Evolutionary conservation across 192 early-diverging fungal species (phyloP).

Genomic region (Dissophora ornata): DNA sequence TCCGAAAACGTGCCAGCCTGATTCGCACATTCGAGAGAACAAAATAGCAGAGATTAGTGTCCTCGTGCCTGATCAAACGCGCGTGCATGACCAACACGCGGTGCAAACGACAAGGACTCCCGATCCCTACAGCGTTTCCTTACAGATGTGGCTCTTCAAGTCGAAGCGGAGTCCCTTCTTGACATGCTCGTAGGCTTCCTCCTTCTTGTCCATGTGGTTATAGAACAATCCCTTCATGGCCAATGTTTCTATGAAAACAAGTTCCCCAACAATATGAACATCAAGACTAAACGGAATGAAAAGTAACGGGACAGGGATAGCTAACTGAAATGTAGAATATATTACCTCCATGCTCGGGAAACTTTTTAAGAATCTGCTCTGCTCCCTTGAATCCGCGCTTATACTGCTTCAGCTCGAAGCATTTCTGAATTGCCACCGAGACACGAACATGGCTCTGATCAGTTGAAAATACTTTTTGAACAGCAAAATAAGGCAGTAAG

Average conservation of each 20-base stretch:
- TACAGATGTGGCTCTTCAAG: conserved; percentile 89
- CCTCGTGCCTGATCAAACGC: no score
- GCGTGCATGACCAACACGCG: conserved; percentile 23
- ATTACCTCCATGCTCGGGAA: conserved; percentile 93
- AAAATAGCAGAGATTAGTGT: no score
- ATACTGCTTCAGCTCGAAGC: conserved; percentile 95
- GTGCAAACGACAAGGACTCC: no score
- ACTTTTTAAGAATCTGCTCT: conserved; percentile 94
- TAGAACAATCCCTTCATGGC: conserved; percentile 96
- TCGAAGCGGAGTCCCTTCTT: conserved; percentile 87
- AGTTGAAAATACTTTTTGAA: no score
- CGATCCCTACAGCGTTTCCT: no score
- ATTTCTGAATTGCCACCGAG: no score
- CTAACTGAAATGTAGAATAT: no score
- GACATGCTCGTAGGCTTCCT: conserved; percentile 89
- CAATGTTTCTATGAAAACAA: conserved; percentile 88
- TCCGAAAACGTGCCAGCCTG: conserved; percentile 97
- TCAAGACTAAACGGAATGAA: no score
- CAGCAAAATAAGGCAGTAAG: background rate
- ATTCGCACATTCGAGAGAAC: background rate
- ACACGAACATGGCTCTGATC: no score
- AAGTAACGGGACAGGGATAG: no score
- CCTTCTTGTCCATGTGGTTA: conserved; percentile 88
- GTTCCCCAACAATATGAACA: no score
- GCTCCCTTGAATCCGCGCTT: conserved; percentile 92